phyloP scores from a whole-genome alignment of 2,329 filamentous ascomycete species.

The Eurotiales sp. region DNA sequence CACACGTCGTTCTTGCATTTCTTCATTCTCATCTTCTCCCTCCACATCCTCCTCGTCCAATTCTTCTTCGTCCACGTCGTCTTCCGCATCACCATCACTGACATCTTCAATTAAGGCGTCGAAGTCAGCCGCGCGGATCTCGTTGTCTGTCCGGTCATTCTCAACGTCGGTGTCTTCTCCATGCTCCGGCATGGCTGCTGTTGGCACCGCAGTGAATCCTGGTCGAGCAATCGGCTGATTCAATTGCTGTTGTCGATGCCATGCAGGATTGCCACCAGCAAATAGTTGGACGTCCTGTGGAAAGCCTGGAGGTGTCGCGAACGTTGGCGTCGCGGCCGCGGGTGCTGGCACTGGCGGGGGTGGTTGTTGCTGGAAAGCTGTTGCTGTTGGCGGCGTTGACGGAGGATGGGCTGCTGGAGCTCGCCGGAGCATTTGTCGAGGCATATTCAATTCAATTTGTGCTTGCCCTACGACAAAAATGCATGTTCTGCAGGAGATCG shows the following conservation, averaged over 20 bases:
- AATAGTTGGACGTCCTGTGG: constrained; percentile 6
- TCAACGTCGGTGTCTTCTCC: constrained; percentile 13
- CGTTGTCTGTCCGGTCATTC: constrained; percentile 14
- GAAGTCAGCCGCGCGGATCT: constrained; percentile 13
- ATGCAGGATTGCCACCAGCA: neutral
- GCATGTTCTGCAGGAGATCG: neutral
- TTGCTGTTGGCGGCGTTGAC: constrained; percentile 8
- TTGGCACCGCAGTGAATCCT: neutral
- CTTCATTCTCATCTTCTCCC: constrained; percentile 19
- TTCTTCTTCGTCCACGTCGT: constrained; percentile 30
- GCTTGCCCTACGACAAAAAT: neutral
- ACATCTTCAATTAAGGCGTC: constrained; percentile 21
- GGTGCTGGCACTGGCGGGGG: constrained; percentile 1
- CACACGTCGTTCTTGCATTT: constrained; percentile 33
- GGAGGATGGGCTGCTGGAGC: constrained; percentile 10
- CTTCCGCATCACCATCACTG: constrained; percentile 28
- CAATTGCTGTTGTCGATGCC: constrained; percentile 5
- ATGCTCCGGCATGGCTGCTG: constrained; percentile 5
- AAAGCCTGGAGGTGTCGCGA: constrained; percentile 11
- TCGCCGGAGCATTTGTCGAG: constrained; percentile 14
- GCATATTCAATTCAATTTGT: constrained; percentile 7
- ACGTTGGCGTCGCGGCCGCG: neutral
- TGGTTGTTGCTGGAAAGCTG: neutral
- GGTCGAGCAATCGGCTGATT: neutral
- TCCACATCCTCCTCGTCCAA: constrained; percentile 18